Evolutionary conservation across 2,329 filamentous ascomycete genomes (phyloP).

Genomic region (Paecilomyces niveus): DNA sequence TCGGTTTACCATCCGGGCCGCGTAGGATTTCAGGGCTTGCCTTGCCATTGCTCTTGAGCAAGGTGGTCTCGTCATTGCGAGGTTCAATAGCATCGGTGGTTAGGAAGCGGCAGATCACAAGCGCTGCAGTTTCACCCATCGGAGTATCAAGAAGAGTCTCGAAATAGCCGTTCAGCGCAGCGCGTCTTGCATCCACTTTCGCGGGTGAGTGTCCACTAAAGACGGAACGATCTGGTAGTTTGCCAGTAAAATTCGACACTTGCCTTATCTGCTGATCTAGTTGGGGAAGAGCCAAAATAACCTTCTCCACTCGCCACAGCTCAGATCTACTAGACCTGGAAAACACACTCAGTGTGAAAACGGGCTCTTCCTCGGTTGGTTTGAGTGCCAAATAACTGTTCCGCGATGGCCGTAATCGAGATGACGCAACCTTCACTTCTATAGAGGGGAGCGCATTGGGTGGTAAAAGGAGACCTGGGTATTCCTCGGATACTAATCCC

Average conservation of each 20-base stretch:
- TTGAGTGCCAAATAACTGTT: conserved; percentile 75
- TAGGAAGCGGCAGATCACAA: conserved; percentile 81
- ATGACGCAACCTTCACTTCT: conserved; percentile 81
- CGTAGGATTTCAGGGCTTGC: conserved; percentile 26
- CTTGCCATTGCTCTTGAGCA: conserved; percentile 34
- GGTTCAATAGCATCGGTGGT: conserved; percentile 58
- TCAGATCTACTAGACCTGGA: conserved; percentile 60
- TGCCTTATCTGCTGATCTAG: conserved; percentile 77
- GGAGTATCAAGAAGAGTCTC: conserved; percentile 76
- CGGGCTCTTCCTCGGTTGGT: conserved; percentile 80
- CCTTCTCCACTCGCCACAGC: conserved; percentile 92
- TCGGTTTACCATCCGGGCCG: conserved; percentile 58
- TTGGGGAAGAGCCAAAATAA: conserved; percentile 69
- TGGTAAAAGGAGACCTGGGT: conserved; percentile 75
- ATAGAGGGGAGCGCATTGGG: conserved; percentile 85
- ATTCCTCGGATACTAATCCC: conserved; percentile 76
- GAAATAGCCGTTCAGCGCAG: conserved; percentile 76
- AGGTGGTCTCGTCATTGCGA: conserved; percentile 45
- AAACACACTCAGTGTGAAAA: conserved; percentile 84
- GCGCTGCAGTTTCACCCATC: conserved; percentile 67
- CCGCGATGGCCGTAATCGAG: conserved; percentile 85
- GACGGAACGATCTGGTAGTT: conserved; percentile 72
- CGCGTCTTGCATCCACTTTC: conserved; percentile 79
- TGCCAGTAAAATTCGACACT: conserved; percentile 63
- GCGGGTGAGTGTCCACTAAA: conserved; percentile 92